Evolutionary conservation across 768 basidiomycete species (phyloP).

Genomic region (Rubroboletus satanas): DNA sequence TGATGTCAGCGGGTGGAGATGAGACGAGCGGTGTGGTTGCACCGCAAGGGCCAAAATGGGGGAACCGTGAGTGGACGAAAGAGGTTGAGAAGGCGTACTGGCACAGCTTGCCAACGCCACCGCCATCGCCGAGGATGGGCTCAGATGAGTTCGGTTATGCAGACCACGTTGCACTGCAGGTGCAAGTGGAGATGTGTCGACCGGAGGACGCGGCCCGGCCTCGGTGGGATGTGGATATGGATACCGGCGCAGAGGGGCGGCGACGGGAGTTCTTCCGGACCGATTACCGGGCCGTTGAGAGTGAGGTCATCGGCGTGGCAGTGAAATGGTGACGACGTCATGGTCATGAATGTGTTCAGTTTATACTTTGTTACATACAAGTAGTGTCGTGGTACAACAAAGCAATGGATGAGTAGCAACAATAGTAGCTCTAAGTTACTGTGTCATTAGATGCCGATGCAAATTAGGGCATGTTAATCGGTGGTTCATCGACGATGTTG

Average conservation of each 20-base stretch:
- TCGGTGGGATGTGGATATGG: constrained; percentile 37
- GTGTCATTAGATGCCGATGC: constrained; percentile 20
- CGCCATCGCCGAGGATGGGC: constrained; percentile 35
- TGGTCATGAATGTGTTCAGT: not conserved
- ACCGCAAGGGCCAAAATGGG: constrained; percentile 64
- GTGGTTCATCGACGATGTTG: constrained; percentile 33
- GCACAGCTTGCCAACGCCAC: constrained; percentile 48
- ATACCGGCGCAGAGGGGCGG: constrained; percentile 41
- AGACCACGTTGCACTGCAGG: constrained; percentile 36
- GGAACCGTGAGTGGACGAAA: constrained; percentile 76
- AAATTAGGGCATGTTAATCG: constrained; percentile 3
- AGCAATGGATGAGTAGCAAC: constrained; percentile 13
- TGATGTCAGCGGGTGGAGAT: constrained; percentile 13
- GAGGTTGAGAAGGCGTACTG: constrained; percentile 84
- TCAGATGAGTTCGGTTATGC: constrained; percentile 19
- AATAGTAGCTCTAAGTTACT: constrained; percentile 32
- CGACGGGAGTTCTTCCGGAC: constrained; percentile 63
- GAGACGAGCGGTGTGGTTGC: not conserved
- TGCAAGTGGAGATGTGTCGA: constrained; percentile 41
- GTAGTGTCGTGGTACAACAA: constrained; percentile 18
- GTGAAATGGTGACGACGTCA: constrained; percentile 59
- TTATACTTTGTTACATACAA: constrained; percentile 15
- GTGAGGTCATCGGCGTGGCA: constrained; percentile 72
- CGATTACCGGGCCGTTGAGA: constrained; percentile 79
- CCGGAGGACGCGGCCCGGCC: constrained; percentile 30